Conservation (phyloP, 2,329 filamentous ascomycete genomes). For the Cladosporium cucumerinum region DNA sequence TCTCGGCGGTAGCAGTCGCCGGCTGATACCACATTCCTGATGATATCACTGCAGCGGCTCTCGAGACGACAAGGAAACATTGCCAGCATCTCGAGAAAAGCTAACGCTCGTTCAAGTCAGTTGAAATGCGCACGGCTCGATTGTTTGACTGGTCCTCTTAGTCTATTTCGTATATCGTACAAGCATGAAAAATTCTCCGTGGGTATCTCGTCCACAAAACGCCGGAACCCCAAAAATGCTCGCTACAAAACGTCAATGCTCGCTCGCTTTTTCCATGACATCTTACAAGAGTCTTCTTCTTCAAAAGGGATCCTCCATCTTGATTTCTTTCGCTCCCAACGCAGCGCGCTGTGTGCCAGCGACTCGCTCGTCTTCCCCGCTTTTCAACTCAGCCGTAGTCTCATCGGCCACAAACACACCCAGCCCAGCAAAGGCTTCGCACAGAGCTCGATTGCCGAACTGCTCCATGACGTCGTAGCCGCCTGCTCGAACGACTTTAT, state of each 20-base stretch:
- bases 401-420: slow-evolving; percentile 86
- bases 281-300: background rate
- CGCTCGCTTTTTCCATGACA: background rate
- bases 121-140: too few relatives aligned
- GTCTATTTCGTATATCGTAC: slow-evolving; percentile 6
- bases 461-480: slow-evolving; percentile 75
- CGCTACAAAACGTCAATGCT: too few relatives aligned
- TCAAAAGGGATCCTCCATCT: slow-evolving; percentile 44
- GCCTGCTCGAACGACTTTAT: slow-evolving; percentile 66
- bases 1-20: background rate
- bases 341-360: slow-evolving; percentile 43
- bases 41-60: background rate
- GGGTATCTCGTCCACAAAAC: slow-evolving; percentile 7
- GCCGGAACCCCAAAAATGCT: background rate
- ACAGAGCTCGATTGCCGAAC: slow-evolving; percentile 75
- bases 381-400: slow-evolving; percentile 40
- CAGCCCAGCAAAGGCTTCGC: slow-evolving; percentile 85
- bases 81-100: background rate
- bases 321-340: slow-evolving; percentile 56
- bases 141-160: too few relatives aligned
- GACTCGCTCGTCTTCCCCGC: slow-evolving; percentile 27
- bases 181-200: background rate
- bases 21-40: background rate
- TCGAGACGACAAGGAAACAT: background rate
- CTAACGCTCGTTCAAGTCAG: background rate